Conservation (phyloP, 768 basidiomycete genomes). For the Leucocoprinus sp. region DNA sequence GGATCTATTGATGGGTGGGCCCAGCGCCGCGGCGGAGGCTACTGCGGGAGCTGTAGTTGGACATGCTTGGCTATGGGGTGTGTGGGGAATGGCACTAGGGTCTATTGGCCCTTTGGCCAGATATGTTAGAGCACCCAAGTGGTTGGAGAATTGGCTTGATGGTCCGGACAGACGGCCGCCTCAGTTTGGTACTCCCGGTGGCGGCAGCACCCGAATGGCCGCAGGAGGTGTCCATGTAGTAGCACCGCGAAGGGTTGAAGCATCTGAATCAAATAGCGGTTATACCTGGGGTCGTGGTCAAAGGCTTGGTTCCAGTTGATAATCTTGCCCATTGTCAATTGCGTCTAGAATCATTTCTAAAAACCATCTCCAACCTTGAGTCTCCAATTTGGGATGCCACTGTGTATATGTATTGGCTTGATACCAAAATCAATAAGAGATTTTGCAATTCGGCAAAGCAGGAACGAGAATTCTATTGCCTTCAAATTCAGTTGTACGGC, state of each 20-base stretch:
- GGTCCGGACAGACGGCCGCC: slow-evolving; percentile 23
- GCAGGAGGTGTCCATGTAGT: slow-evolving; percentile 50
- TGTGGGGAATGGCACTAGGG: slow-evolving; percentile 41
- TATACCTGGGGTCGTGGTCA: slow-evolving; percentile 48
- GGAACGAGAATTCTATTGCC: too few relatives aligned
- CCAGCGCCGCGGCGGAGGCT: slow-evolving; percentile 42
- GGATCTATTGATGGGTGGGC: slow-evolving; percentile 61
- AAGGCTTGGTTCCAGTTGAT: slow-evolving; percentile 23
- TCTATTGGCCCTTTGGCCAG: slow-evolving; percentile 29
- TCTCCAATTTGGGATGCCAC: too few relatives aligned
- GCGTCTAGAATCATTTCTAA: not conserved
- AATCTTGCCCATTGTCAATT: not conserved
- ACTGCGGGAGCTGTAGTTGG: slow-evolving; percentile 71
- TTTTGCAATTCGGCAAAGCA: too few relatives aligned
- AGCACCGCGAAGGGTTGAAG: slow-evolving; percentile 35
- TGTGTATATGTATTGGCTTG: too few relatives aligned
- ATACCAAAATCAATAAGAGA: too few relatives aligned
- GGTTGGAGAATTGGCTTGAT: slow-evolving; percentile 46
- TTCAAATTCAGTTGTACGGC: too few relatives aligned
- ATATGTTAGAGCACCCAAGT: slow-evolving; percentile 47
- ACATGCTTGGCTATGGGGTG: slow-evolving; percentile 74
- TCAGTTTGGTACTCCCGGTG: slow-evolving; percentile 12
- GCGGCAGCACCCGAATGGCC: slow-evolving; percentile 25
- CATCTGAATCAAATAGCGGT: slow-evolving; percentile 14
- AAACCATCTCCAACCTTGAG: too few relatives aligned